phyloP scores from a whole-genome alignment of 345 rosid genomes.

The Eucalyptus cloeziana region DNA sequence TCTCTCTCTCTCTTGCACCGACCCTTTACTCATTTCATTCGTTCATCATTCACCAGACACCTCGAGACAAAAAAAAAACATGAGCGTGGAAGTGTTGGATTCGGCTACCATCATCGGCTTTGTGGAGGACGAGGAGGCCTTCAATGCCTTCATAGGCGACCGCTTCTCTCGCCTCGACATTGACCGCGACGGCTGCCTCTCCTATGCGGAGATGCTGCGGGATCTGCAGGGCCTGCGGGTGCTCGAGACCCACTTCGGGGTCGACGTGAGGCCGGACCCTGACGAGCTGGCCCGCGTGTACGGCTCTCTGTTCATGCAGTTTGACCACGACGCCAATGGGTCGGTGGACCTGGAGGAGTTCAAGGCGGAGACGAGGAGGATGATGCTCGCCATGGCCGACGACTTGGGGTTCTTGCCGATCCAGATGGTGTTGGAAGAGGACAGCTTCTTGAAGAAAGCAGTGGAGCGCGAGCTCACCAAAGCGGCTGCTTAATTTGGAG shows the following conservation, averaged over 20 bases:
- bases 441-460: conserved; percentile 31
- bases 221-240: background rate
- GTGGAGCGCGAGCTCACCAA: conserved; percentile 22
- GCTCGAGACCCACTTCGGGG: background rate
- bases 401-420: conserved; percentile 30
- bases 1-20: background rate
- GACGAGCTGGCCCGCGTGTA: background rate
- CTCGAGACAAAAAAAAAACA: background rate
- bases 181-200: background rate
- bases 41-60: background rate
- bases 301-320: background rate
- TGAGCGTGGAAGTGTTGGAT: background rate
- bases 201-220: background rate
- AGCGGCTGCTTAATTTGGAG: background rate
- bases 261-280: background rate
- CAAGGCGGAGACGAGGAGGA: conserved; percentile 1
- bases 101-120: background rate
- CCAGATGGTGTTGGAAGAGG: conserved; percentile 39
- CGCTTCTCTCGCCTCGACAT: background rate
- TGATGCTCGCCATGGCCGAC: background rate
- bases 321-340: background rate
- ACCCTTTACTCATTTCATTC: background rate
- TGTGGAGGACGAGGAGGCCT: background rate
- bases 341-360: conserved; percentile 4
- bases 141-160: background rate